Conservation (phyloP, 2,329 filamentous ascomycete genomes). For the Pseudogymnoascus sp. region DNA sequence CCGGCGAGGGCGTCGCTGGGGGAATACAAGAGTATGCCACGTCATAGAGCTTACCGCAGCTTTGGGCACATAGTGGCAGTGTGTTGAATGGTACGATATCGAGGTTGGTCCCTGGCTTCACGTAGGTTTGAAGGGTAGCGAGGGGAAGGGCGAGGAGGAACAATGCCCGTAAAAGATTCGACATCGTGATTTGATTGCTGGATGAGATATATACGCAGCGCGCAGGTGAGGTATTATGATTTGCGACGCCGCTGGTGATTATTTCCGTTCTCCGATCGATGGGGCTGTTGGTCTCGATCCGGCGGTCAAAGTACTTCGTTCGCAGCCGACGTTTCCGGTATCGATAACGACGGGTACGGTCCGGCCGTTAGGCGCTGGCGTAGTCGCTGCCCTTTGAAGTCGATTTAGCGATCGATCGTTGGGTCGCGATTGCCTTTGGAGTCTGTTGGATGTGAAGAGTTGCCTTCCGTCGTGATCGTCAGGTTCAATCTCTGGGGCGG, state of each 20-base stretch:
- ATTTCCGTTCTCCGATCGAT: background rate
- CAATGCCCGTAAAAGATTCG: background rate
- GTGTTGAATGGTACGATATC: conserved; percentile 46
- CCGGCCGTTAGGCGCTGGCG: conserved; percentile 7
- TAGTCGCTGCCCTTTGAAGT: background rate
- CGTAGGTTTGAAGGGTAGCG: background rate
- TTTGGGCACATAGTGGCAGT: conserved; percentile 53
- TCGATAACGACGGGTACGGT: conserved; percentile 2
- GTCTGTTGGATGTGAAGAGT: background rate
- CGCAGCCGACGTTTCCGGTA: conserved; percentile 6
- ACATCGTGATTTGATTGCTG: background rate
- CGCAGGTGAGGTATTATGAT: background rate
- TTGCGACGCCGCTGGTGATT: background rate
- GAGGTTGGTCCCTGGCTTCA: background rate
- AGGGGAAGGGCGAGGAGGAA: conserved; percentile 9
- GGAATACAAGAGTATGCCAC: conserved; percentile 66
- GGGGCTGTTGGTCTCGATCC: background rate
- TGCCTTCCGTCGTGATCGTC: background rate
- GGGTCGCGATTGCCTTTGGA: background rate
- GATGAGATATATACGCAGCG: background rate
- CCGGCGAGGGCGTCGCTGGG: conserved; percentile 42
- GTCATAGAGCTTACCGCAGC: conserved; percentile 54
- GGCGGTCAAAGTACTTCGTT: conserved; percentile 3
- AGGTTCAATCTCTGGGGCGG: conserved; percentile 5
- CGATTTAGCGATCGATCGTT: background rate